Percentiles rank a stretch among this genome's conserved stretches.
Evolutionary conservation across 495 filamentous ascomycete species (phyloP).

Genomic region (Aspergillus affinis): DNA sequence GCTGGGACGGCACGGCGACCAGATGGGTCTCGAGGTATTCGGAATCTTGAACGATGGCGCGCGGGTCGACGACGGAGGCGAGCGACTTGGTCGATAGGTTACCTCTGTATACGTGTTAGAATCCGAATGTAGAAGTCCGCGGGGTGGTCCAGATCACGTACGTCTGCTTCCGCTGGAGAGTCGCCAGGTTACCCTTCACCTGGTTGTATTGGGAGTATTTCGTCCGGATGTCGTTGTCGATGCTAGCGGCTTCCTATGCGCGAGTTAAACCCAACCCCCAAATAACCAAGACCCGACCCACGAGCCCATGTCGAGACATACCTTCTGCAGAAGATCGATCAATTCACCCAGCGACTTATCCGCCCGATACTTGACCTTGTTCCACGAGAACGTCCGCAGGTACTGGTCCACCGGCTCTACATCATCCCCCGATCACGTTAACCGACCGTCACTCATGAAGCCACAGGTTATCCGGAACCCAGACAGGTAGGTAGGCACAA

Average conservation of each 20-base stretch:
- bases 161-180: constrained; percentile 85
- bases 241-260: constrained; percentile 72
- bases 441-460: background rate
- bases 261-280: constrained; percentile 5
- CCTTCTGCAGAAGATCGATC: constrained; percentile 83
- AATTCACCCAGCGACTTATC: constrained; percentile 85
- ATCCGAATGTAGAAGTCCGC: background rate
- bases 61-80: constrained; percentile 78
- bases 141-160: constrained; percentile 31
- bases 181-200: constrained; percentile 75
- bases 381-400: constrained; percentile 86
- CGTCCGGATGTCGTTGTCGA: constrained; percentile 90
- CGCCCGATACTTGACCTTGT: constrained; percentile 92
- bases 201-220: constrained; percentile 93
- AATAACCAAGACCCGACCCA: too few species aligned
- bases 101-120: constrained; percentile 56
- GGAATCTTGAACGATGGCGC: constrained; percentile 76
- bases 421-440: constrained; percentile 14
- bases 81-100: constrained; percentile 95
- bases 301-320: constrained; percentile 27
- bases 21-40: constrained; percentile 97
- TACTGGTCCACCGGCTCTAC: constrained; percentile 92
- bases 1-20: constrained; percentile 74
- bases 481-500: constrained; percentile 9
- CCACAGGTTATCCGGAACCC: background rate